Base-by-base conservation (phyloP, 148 eudicot genomes). In the Pharnaceum exiguum region DNA sequence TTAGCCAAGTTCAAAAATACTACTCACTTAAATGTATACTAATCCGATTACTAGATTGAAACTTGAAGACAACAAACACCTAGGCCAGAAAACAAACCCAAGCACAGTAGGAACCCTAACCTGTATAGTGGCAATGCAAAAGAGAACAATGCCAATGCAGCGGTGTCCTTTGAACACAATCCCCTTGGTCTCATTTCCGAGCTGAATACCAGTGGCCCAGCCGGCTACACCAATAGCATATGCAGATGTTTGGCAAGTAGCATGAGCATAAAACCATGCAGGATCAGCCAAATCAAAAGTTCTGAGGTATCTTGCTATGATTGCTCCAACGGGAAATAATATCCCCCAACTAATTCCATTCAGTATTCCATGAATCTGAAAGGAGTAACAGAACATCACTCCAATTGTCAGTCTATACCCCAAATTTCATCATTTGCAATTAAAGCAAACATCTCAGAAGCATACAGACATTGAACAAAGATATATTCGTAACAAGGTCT, bases 321-420 rank as follows among this genome's bases (percentile, higher is more conserved):
- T 76, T 39, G 70, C 77, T 51, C 98, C 98, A 32, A 77, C 0
- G 0, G 98, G 98, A 76, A 93, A 85, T 75, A 93, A 32, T 28
- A 83, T 63, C 22, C 98, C 98, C 98, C 98, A 93, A 59, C 98
- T 93, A 50, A 93, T 71, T 9, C 71, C 95, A 71, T 93, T 93
- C 69, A 93, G 63, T 25, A 93, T 59, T 50, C 98, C 98, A 72
- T 93, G 98, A 78, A 75, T 85, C 98, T 93, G 85, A 32, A 25
- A 26, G 55, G 4, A 42, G 27, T 40, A 49, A 47, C 33, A 50
- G 33, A 16, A 19, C 12, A 46, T 54, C 26, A 40, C 1, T 51
- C 33, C 16, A 49, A 16, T 44, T 46, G 5, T 16, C 24, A 53
- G 24, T 33, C 28, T 39, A n/a, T n/a, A n/a, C n/a, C n/a, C 63